Base-by-base conservation (phyloP, 495 filamentous ascomycete genomes). In the Daldinia loculata region DNA sequence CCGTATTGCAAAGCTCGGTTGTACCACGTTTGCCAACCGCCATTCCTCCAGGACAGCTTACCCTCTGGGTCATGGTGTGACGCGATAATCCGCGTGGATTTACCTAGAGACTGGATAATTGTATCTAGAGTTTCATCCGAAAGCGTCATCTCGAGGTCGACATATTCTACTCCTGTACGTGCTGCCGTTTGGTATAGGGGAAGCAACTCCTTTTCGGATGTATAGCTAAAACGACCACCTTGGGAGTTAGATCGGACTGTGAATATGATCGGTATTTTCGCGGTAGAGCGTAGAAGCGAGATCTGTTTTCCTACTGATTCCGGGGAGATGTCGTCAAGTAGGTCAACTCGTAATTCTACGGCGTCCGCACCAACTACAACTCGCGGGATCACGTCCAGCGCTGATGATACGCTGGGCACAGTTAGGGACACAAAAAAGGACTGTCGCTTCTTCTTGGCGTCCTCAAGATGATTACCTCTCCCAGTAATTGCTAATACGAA, bases 371-470 rank as follows among this genome's bases (percentile, higher is more conserved):
- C 96, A 53, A 96, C 88, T 17, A 89, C 89, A 29, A 92, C 90
- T 67, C 87, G 82, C n/a, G 88, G 86, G 55, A 98, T 82, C 55
- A 89, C 81, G 36, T 91, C 84, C 11, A 89, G 75, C 8, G 87
- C 85, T 3, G 85, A 79, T 5, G 85, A 81, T 15, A 99, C 82
- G 75, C 91, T 85, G 14, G 95, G 93, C 43, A 93, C 80, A 0
- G 95, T 97, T 58, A 98, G 80, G 27, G 94, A 94, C 52, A 98
- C 91, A 75, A 99, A 99, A 84, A 96, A 98, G 19, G 92, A 93
- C 62, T 90, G 89, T 65, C 86, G 79, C 80, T 93, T 97, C 75
- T 84, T 85, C 78, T 86, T 86, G 45, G 94, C 85, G 2, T 81
- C 78, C 48, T 87, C 81, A 39, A 98, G 83, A 56, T 87, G 88